Evolutionary conservation across 371 early-diverging fungal genomes (phyloP), one percentile per base, ranked within the genome.

Genomic region (Apophysomyces elegans): DNA sequence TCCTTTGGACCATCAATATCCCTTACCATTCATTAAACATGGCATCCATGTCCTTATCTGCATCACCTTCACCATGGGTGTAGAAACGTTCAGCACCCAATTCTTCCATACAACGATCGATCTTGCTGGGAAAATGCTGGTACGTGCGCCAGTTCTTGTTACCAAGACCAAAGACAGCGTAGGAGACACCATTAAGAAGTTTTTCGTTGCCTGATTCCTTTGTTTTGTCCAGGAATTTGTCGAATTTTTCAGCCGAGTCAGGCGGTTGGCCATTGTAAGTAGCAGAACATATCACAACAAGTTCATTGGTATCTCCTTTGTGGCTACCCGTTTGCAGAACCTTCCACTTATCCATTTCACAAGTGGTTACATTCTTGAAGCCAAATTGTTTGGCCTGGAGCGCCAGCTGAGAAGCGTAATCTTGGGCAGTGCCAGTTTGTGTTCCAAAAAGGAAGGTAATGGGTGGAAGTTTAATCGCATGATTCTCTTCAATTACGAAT

Each of bases 71-170:
- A 44, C 83, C 83, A 54, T 63, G 37, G 37, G 68, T 37, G 32
- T 67, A 67, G 41, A 80, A 47, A 12, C 76, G 66, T 11, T 65
- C 63, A 12, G 71, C 83, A 13, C 83, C 83, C 11, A 83, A 66
- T n/a, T 60, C 61, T 16, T 78, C 76, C 16, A 73, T 26, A 26
- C 63, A 47, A 13, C 37, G 41, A 43, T 78, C 72, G n/a, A 78
- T 62, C 38, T 71, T 74, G 26, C 21, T 65, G 0, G 83, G 83
- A 68, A 80, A 82, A 12, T 68, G 65, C 64, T 86, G 86, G 44
- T 81, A 87, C 6, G 87, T 87, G 35, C 85, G 69, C 87, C 87
- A 87, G 64, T 87, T 81, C 66, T 76, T 76, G 74, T 87, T 87
- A 64, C 83, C 83, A 2, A 82, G 66, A 61, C 88, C 88, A 74